These are phyloP conservation scores for Ogataea populi-albae DNA, from an alignment of 805 yeast genomes.

Conservation along the genomic window DNA sequence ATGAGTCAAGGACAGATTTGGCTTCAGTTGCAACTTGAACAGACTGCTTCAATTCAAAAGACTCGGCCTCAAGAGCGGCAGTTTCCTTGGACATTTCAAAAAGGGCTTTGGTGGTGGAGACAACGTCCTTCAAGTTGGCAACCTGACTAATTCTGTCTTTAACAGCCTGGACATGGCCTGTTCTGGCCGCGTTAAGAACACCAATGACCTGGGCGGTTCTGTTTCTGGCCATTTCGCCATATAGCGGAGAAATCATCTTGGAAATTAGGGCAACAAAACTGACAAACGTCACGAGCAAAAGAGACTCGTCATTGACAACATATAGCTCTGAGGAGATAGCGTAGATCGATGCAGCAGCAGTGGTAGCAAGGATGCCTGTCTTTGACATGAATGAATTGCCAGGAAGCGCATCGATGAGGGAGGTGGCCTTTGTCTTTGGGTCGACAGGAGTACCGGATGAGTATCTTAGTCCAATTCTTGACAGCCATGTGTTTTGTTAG, in stretches of 20 bases:
- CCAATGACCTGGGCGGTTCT: constrained; percentile 52
- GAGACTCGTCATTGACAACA: constrained; percentile 91
- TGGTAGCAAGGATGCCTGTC: constrained; percentile 93
- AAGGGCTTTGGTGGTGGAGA: constrained; percentile 83
- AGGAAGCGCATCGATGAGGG: constrained; percentile 89
- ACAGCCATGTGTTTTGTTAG: no score
- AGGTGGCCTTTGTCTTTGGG: constrained; percentile 87
- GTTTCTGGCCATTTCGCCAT: constrained; percentile 89
- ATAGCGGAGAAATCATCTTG: constrained; percentile 90
- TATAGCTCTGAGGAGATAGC: constrained; percentile 92
- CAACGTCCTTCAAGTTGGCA: constrained; percentile 86
- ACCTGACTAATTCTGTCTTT: constrained; percentile 88
- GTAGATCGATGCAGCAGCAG: constrained; percentile 90
- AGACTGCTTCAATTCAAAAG: constrained; percentile 89
- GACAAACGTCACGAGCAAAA: constrained; percentile 75
- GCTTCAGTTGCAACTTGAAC: constrained; percentile 88
- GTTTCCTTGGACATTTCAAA: constrained; percentile 96
- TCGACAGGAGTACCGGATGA: constrained; percentile 66
- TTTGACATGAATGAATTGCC: constrained; percentile 85
- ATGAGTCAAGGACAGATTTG: constrained; percentile 91
- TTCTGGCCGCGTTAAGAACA: constrained; percentile 85
- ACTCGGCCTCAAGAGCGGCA: constrained; percentile 90
- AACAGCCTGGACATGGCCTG: constrained; percentile 88
- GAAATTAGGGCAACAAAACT: constrained; percentile 73
- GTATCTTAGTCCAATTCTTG: constrained; percentile 63